Percentiles rank a stretch among this genome's conserved stretches.
Evolutionary conservation across 129 eudicot species (phyloP).

Genomic region (Flaveria sonorensis): DNA sequence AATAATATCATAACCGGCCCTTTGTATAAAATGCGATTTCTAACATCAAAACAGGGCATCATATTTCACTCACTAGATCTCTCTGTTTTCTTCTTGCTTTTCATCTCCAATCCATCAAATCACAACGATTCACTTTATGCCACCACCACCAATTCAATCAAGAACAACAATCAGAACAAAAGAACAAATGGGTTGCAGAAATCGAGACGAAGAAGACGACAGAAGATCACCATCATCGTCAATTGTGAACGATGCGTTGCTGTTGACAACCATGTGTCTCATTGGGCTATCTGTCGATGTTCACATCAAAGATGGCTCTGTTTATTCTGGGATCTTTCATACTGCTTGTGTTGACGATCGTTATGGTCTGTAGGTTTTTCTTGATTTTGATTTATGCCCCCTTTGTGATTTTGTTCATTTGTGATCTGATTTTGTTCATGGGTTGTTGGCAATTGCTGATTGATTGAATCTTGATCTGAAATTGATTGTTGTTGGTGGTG

Average conservation of each 20-base stretch:
- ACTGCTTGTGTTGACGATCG: conserved; percentile 58
- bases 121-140: conserved; percentile 21
- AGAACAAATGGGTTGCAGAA: conserved; percentile 51
- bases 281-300: conserved; percentile 82
- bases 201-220: conserved; percentile 28
- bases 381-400: conserved; percentile 35
- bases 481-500: conserved; percentile 1
- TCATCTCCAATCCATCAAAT: conserved; percentile 11
- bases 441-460: background rate
- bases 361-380: conserved; percentile 69
- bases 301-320: conserved; percentile 36
- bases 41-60: conserved; percentile 17
- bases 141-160: background rate
- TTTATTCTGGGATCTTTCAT: conserved; percentile 37
- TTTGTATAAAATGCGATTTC: conserved; percentile 18
- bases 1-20: conserved; percentile 11
- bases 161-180: background rate
- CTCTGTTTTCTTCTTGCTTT: background rate
- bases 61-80: conserved; percentile 27
- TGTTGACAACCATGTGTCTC: conserved; percentile 75
- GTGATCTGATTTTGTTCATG: conserved; percentile 28
- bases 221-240: conserved; percentile 27
- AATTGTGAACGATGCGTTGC: conserved; percentile 56
- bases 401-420: background rate
- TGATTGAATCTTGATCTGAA: conserved; percentile 26